Conservation (phyloP, 352 stramenopile genomes). For the Pythium oligandrum region DNA sequence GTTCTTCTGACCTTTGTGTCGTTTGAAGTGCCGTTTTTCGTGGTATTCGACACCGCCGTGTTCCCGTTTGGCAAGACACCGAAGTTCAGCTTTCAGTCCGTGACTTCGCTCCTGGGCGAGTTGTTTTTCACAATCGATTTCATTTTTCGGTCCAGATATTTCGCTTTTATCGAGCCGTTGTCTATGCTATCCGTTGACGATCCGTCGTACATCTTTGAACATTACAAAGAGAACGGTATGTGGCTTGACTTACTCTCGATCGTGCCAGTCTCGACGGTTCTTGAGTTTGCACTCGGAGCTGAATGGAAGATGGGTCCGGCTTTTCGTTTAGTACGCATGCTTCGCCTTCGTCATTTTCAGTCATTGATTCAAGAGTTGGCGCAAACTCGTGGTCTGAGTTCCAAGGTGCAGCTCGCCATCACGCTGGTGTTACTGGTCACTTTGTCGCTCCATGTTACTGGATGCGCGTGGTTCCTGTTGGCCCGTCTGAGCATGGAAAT, state of each 20-base stretch:
- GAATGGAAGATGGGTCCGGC: slow-evolving; percentile 12
- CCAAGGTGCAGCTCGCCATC: slow-evolving; percentile 43
- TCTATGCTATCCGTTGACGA: slow-evolving; percentile 55
- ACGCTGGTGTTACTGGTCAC: slow-evolving; percentile 45
- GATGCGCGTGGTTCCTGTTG: slow-evolving; percentile 69
- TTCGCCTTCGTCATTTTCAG: slow-evolving; percentile 37
- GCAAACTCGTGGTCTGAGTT: slow-evolving; percentile 59
- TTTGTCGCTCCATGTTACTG: slow-evolving; percentile 50
- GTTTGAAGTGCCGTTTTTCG: slow-evolving; percentile 70
- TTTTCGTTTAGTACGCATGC: slow-evolving; percentile 40
- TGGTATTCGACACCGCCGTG: slow-evolving; percentile 49
- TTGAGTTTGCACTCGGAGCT: slow-evolving; percentile 33
- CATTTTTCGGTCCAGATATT: slow-evolving; percentile 37
- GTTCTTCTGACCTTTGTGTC: slow-evolving; percentile 40
- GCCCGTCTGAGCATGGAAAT: slow-evolving; percentile 18
- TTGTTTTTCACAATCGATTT: slow-evolving; percentile 53
- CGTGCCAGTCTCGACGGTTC: slow-evolving; percentile 34
- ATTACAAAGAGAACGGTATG: slow-evolving; percentile 53
- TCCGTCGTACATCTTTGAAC: slow-evolving; percentile 46
- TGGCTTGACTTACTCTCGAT: slow-evolving; percentile 46
- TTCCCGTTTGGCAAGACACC: slow-evolving; percentile 32
- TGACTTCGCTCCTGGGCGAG: slow-evolving; percentile 34
- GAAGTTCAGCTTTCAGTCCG: slow-evolving; percentile 28
- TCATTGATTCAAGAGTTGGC: slow-evolving; percentile 46
- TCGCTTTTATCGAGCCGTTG: slow-evolving; percentile 54